phyloP scores from a whole-genome alignment of 495 filamentous ascomycete species.

The Pseudevernia furfuracea region DNA sequence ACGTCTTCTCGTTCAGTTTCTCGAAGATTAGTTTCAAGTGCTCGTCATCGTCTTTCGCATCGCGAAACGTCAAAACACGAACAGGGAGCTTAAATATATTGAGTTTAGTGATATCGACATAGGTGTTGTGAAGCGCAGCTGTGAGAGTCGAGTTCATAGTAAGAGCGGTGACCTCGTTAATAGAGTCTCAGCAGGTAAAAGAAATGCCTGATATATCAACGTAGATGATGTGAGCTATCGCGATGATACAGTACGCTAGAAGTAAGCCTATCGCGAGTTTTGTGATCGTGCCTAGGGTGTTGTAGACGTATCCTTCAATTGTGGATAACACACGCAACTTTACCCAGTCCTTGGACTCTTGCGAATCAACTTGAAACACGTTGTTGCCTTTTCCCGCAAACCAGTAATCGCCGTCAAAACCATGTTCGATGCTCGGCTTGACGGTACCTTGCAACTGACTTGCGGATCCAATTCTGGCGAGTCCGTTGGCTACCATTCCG shows the following conservation, averaged over 20 bases:
- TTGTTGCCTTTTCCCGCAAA: slow-evolving; percentile 15
- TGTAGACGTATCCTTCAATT: slow-evolving; percentile 20
- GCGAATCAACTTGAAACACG: slow-evolving; percentile 17
- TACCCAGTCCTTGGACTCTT: slow-evolving; percentile 17
- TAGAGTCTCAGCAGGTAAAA: slow-evolving; percentile 23
- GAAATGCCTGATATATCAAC: slow-evolving; percentile 17
- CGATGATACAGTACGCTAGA: slow-evolving; percentile 14
- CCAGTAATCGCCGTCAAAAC: slow-evolving; percentile 20
- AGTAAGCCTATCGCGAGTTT: slow-evolving; percentile 18
- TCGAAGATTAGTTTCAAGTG: slow-evolving; percentile 24
- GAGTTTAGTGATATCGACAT: slow-evolving; percentile 20
- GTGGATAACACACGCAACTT: slow-evolving; percentile 17
- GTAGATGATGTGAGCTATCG: slow-evolving; percentile 17
- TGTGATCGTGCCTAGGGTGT: slow-evolving; percentile 3
- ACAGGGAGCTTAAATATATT: slow-evolving; percentile 21
- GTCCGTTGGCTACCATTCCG: slow-evolving; percentile 15
- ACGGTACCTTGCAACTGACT: slow-evolving; percentile 17
- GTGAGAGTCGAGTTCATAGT: slow-evolving; percentile 22
- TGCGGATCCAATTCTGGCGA: slow-evolving; percentile 12
- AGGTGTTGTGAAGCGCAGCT: slow-evolving; percentile 19
- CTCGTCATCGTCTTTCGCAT: slow-evolving; percentile 19
- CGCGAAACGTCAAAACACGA: slow-evolving; percentile 11
- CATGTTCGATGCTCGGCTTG: not conserved
- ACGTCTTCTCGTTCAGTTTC: not conserved
- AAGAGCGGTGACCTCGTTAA: slow-evolving; percentile 20